phyloP scores from a whole-genome alignment of 176 grass and related monocot genomes.

The Neostapfia colusana region DNA sequence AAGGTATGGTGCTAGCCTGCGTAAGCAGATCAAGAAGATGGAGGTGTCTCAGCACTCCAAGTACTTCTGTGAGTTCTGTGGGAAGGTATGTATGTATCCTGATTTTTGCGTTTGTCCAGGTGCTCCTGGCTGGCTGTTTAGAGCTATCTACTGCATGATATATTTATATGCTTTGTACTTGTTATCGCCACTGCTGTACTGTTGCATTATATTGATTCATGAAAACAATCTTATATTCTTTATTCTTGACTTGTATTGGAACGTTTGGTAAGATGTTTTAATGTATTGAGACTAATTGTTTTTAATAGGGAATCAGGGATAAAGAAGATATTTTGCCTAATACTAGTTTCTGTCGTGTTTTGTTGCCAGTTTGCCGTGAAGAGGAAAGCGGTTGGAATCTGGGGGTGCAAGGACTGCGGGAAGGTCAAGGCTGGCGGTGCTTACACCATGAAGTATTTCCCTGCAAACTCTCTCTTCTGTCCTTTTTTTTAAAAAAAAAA shows the following conservation, averaged over 20 bases:
- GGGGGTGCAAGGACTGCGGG: conserved; percentile 96
- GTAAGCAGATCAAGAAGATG: conserved; percentile 99
- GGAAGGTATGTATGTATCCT: conserved; percentile 55
- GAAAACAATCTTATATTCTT: neutral
- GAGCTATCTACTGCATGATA: neutral
- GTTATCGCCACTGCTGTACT: neutral
- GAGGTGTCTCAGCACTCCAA: conserved; percentile 97
- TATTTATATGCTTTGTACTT: neutral
- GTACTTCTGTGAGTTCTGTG: conserved; percentile 98
- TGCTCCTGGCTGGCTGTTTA: neutral
- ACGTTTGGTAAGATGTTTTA: neutral
- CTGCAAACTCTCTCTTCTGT: neutral
- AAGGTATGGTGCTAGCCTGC: conserved; percentile 97
- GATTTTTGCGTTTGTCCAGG: neutral
- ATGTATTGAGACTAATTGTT: neutral
- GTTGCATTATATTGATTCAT: neutral
- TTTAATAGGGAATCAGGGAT: neutral
- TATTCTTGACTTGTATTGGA: neutral
- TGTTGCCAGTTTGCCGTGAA: conserved; percentile 79
- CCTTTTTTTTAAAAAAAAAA: neutral
- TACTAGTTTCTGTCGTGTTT: neutral
- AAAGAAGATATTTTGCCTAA: no score
- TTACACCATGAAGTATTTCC: conserved; percentile 80
- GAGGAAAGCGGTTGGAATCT: conserved; percentile 96
- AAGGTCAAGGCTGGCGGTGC: conserved; percentile 94